Base-by-base conservation (phyloP, 208 protist species). In the Acanthamoeba culbertsoni region DNA sequence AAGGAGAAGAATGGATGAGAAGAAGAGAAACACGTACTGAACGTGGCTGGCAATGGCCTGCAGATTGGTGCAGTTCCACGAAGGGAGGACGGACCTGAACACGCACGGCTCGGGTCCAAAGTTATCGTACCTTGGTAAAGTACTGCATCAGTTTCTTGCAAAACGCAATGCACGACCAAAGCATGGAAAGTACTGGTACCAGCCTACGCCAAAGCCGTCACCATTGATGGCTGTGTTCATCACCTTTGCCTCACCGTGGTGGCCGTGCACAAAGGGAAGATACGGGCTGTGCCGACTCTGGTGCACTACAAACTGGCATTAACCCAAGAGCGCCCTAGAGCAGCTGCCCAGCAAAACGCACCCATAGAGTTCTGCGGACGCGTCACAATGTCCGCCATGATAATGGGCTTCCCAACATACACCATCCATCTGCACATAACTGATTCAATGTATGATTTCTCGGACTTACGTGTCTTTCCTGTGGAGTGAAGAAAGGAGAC, bases 341-440 rank as follows among this genome's bases (percentile, higher is more conserved):
- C 18, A 18, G 16, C 7, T 20, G 5, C 53, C 6, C 40, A n/a
- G 20, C 33, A 33, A 18, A 20, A 40, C 20, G 35, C 16, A 90
- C 53, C 55, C 33, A 90, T 68, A n/a, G 82, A 90, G 55, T 90
- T 90, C 53, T 71, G 53, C 37, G 82, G 82, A n/a, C 82, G 82
- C 3, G 82, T 90, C 0, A 90, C 82, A 23, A 90, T 62, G 53
- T 90, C 82, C 28, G 82, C 82, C 82, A 90, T 71, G 53, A 90
- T 62, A 33, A 90, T 90, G 53, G 48, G 73, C 73, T 86, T 86
- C 12, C 73, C 73, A 40, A 90, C 31, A n/a, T 90, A 90, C 2
- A 90, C 82, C 82, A 90, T 68, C 82, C 82, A 90, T 62, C 82
- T 62, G 42, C 82, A 90, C 82, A 90, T 90, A 6, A 23, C n/a